Evolutionary conservation across 306 rosid species (phyloP), one percentile per base, ranked within the genome.

Genomic region (Trifolium fragiferum): DNA sequence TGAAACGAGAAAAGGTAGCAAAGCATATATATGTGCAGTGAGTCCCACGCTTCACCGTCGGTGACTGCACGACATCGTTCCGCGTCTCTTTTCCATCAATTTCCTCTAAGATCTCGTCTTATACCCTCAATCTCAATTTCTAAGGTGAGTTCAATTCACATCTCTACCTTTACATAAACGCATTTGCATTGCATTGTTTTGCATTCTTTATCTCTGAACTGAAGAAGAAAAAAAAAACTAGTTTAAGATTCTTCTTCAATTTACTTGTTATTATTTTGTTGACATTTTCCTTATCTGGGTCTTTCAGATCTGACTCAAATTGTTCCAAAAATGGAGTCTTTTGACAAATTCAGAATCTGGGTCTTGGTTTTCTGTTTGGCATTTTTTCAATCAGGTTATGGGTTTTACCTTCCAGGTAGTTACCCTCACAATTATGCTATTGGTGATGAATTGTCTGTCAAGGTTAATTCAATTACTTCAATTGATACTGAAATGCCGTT

Each of bases 401-500:
- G 97, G 68, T 90, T 87, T 54, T 90, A 93, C 81, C 98, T 90
- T 47, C 97, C 98, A 3, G 96, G 97, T 20, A 90, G 96, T 83
- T 93, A 93, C 74, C 97, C 98, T 18, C 96, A 87, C 78, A 90
- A 90, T 83, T 72, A 90, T 71, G 80, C 1, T 11, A 33, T 87
- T 50, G 96, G 93, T 15, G 83, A 84, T 66, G 80, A 38, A 8
- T 84, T 93, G 46, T 83, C 25, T 61, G 96, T 90, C 83, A 93
- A 93, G 73, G 98, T 93, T 71, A 93, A 93, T 81, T 93, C 97
- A 43, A 82, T 93, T 44, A 93, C 98, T 74, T 93, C 98, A 27
- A 93, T 90, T 57, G 98, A 91, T 35, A 93, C 97, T 13, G 97
- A 93, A 66, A 89, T 93, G 74, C 98, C 97, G 12, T 93, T 89